Conservation (phyloP, 129 eudicot species). For the Calendula officinalis region DNA sequence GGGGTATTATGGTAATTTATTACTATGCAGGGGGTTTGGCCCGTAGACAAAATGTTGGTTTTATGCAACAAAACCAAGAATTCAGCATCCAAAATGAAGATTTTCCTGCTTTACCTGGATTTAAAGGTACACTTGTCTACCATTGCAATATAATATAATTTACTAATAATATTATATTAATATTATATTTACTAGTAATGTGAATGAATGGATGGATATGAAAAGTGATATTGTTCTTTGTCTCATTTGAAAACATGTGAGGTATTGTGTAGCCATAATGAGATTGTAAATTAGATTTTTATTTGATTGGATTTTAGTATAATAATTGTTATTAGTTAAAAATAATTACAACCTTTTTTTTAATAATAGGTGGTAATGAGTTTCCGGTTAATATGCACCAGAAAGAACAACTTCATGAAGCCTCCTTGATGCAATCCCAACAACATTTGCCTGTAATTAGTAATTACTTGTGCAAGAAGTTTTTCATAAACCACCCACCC, state of each 20-base stretch:
- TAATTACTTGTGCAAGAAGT: conserved; percentile 8
- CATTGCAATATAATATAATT: too few relatives aligned
- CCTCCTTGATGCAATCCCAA: conserved; percentile 70
- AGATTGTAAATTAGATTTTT: conserved; percentile 16
- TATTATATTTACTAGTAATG: conserved; percentile 5
- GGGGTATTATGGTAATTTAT: conserved; percentile 1
- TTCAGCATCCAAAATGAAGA: conserved; percentile 91
- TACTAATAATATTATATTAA: neutral
- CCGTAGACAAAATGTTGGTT: conserved; percentile 70
- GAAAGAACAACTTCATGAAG: conserved; percentile 79
- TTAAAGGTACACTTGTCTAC: conserved; percentile 51
- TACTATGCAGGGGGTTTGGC: conserved; percentile 50
- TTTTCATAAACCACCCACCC: conserved; percentile 1
- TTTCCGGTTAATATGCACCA: conserved; percentile 62
- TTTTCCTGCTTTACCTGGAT: conserved; percentile 89
- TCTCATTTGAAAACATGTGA: conserved; percentile 27
- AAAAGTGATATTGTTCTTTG: conserved; percentile 3
- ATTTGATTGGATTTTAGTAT: conserved; percentile 6
- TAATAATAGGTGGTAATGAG: conserved; percentile 54
- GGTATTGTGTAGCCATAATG: conserved; percentile 27
- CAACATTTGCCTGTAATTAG: conserved; percentile 61
- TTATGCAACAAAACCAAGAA: conserved; percentile 82
- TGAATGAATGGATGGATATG: conserved; percentile 11
- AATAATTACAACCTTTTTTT: conserved; percentile 13
- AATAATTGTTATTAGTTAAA: neutral